Evolutionary conservation across 2,329 filamentous ascomycete genomes (phyloP), one percentile per base, ranked within the genome.

Genomic region (Clonostachys rosea): DNA sequence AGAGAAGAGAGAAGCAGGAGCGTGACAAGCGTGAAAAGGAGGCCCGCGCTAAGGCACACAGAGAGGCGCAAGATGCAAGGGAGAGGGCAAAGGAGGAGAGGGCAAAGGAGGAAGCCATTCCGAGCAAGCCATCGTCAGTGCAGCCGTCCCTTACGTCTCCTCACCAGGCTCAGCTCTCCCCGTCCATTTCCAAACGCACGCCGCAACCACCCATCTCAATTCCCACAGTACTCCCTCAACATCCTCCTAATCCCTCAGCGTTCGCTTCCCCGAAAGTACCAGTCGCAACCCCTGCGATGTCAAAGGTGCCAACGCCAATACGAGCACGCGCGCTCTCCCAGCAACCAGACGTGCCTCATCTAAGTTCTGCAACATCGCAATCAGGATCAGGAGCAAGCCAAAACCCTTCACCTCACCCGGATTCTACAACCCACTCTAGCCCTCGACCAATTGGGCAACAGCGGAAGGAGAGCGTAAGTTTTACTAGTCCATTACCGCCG

Each of bases 231-330:
- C 61, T 81, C 54, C 83, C 83, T 53, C 76, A 83, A 46, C 84
- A 86, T 53, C 75, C 79, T 42, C 65, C 78, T 43, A 76, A 76
- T 49, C 70, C 75, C 46, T 72, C 79, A 34, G 76, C 71, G 49
- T 77, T 86, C 53, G 81, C 83, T 43, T 96, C 92, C 14, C 92
- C 92, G 8, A 89, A 90, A 61, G 79, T 92, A 44, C 73, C 86
- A 30, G 76, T 89, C 50, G 87, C 88, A 10, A 94, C 89, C 34
- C 92, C 94, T 8, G 85, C 83, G 24, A 69, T 95, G 42, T 84
- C 91, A 12, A 96, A 96, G 63, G 84, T 85, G 17, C 84, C 90
- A 6, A 91, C 89, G 12, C 89, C 91, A 9, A 86, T 83, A 53
- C 86, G 87, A 52, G 79, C 84, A 36, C 84, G 89, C 47, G 88